Evolutionary conservation across 2,329 filamentous ascomycete species (phyloP).

Genomic region (Hypoxylon sp.): DNA sequence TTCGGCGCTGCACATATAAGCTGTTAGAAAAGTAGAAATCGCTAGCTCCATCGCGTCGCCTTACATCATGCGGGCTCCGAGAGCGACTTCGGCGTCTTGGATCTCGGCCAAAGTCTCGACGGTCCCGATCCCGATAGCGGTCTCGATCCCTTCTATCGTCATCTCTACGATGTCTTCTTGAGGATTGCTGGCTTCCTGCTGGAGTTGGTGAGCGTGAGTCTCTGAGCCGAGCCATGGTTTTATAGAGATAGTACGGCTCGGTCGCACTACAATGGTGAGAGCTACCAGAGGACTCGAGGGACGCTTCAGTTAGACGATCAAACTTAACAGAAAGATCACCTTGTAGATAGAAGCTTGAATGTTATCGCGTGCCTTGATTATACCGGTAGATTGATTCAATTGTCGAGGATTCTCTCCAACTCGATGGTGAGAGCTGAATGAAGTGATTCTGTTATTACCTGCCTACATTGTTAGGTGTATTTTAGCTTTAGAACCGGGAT

Average conservation of each 20-base stretch:
- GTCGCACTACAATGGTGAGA: conserved; percentile 57
- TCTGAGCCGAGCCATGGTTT: conserved; percentile 73
- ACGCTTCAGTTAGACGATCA: conserved; percentile 48
- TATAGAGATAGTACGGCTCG: conserved; percentile 54
- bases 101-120: conserved; percentile 63
- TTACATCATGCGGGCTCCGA: conserved; percentile 74
- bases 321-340: conserved; percentile 43
- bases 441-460: conserved; percentile 16
- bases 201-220: conserved; percentile 91
- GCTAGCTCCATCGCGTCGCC: conserved; percentile 52
- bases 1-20: conserved; percentile 66
- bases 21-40: conserved; percentile 59
- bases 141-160: conserved; percentile 71
- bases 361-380: conserved; percentile 13
- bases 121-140: conserved; percentile 63
- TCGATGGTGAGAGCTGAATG: conserved; percentile 27
- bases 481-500: conserved; percentile 4
- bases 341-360: conserved; percentile 30
- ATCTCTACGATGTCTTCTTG: conserved; percentile 76
- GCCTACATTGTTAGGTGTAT: not conserved
- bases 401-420: conserved; percentile 7
- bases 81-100: conserved; percentile 69
- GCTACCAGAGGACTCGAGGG: conserved; percentile 55
- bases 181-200: conserved; percentile 86
- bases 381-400: conserved; percentile 10